phyloP scores from a whole-genome alignment of 352 stramenopile species.

The Phytophthora fragariae region DNA sequence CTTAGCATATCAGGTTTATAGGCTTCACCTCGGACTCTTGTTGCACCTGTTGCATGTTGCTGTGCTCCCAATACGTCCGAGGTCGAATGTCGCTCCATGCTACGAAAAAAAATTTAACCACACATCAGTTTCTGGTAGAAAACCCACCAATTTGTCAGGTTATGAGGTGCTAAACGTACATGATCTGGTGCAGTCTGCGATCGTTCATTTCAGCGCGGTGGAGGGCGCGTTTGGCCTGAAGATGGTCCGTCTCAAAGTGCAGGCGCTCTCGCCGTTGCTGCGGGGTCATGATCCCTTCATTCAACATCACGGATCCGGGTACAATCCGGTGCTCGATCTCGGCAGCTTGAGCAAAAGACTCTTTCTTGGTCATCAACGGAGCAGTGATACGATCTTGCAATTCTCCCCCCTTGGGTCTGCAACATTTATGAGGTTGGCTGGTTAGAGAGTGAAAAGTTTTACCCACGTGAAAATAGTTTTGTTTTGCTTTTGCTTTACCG shows the following conservation, averaged over 20 bases:
- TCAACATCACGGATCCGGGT: conserved; percentile 58
- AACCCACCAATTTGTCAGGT: conserved; percentile 3
- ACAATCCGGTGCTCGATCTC: conserved; percentile 59
- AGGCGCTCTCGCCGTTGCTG: conserved; percentile 74
- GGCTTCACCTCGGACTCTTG: conserved; percentile 41
- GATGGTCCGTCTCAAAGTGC: conserved; percentile 68
- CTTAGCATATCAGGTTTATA: conserved; percentile 62
- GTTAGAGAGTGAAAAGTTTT: not conserved
- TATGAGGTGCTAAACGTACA: conserved; percentile 47
- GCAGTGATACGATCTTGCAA: conserved; percentile 36
- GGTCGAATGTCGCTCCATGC: conserved; percentile 62
- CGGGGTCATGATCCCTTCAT: conserved; percentile 80
- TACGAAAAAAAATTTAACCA: conserved; percentile 13
- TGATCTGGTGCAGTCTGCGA: conserved; percentile 72
- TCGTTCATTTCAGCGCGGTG: conserved; percentile 70
- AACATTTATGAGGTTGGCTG: not conserved
- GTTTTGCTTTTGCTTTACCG: conserved; percentile 17
- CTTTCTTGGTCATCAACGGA: conserved; percentile 58
- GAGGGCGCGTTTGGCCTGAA: conserved; percentile 57
- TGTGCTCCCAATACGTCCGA: conserved; percentile 54
- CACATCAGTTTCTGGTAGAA: conserved; percentile 13
- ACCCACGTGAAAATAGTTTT: not conserved
- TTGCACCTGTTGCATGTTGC: conserved; percentile 4
- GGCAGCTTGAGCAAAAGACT: conserved; percentile 49
- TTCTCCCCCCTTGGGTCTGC: conserved; percentile 29